Evolutionary conservation across 805 yeast species (phyloP).

Genomic region (Candida stauntonica): DNA sequence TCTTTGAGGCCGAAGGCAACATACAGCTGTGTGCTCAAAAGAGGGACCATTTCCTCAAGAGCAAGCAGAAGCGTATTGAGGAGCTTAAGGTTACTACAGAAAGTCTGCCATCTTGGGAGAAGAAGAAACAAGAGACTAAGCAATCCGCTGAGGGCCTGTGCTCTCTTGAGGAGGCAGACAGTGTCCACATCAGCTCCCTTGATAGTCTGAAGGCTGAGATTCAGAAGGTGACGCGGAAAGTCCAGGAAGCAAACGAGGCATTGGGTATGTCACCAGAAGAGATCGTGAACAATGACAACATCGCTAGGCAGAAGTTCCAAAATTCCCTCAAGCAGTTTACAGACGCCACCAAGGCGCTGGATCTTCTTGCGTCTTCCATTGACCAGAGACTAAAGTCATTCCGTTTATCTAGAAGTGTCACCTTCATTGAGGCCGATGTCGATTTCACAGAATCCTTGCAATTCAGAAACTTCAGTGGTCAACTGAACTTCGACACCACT

Average conservation of each 20-base stretch:
- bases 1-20: slow-evolving; percentile 10
- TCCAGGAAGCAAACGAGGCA: slow-evolving; percentile 47
- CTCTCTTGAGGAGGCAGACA: slow-evolving; percentile 40
- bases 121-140: slow-evolving; percentile 11
- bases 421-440: slow-evolving; percentile 45
- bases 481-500: slow-evolving; percentile 56
- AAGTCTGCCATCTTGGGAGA: slow-evolving; percentile 20
- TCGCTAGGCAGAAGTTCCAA: slow-evolving; percentile 38
- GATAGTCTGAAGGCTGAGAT: slow-evolving; percentile 49
- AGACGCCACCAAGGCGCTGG: slow-evolving; percentile 32
- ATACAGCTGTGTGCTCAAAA: slow-evolving; percentile 13
- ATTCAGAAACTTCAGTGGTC: slow-evolving; percentile 71
- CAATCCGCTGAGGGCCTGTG: slow-evolving; percentile 40
- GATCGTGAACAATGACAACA: slow-evolving; percentile 44
- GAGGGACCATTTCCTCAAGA: slow-evolving; percentile 13
- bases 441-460: slow-evolving; percentile 58
- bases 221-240: slow-evolving; percentile 39
- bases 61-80: slow-evolving; percentile 16
- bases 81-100: slow-evolving; percentile 21
- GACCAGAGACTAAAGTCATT: slow-evolving; percentile 40
- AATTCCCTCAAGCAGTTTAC: slow-evolving; percentile 38
- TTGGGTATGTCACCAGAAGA: slow-evolving; percentile 55
- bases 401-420: slow-evolving; percentile 34
- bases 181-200: slow-evolving; percentile 36
- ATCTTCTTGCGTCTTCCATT: slow-evolving; percentile 34